Base-by-base conservation (phyloP, 2,329 filamentous ascomycete species). In the Cordyceps fumosorosea region DNA sequence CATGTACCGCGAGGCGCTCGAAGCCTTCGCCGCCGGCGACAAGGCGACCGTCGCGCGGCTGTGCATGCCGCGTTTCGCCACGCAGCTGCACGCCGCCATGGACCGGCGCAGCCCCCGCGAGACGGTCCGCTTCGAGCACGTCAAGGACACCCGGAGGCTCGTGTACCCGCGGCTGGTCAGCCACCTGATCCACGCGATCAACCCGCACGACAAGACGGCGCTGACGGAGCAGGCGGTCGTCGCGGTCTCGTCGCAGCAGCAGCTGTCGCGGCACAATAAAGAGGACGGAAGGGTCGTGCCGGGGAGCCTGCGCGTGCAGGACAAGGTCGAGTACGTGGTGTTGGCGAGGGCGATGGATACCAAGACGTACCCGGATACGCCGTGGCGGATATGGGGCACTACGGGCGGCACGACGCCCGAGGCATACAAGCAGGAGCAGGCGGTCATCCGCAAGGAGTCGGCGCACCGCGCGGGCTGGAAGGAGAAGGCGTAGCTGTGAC, bases 371-470 rank as follows among this genome's bases (percentile, higher is more conserved):
- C 70, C 76, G 69, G 71, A 78, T 62, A 74, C 72, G 32, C 76
- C 79, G 2, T 91, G 88, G 88, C 79, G 77, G 70, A 72, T 90
- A 56, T 88, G 87, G 82, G 88, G 88, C 16, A 88, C 84, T 22
- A 75, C 84, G 34, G 72, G 80, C 48, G 80, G 83, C 67, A 84
- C 81, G 14, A 81, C 79, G 1, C 69, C 81, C 2, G 75, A 83
- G 64, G 66, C 63, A 5, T 79, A 73, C 50, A 37, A 67, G 26
- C 67, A 74, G 8, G 75, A 79, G 65, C 71, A 73, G 67, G 69
- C 71, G 20, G 68, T 73, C 58, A 67, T 74, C 34, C 67, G 71
- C 20, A 69, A 68, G 65, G 72, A 76, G 62, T 65, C 75, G 65
- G 68, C 73, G 5, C 69, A 67, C 63, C 66, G 71, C 26, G 70